These are phyloP conservation scores for Salix purpurea DNA, from an alignment of 345 rosid species.

Conservation along the genomic window DNA sequence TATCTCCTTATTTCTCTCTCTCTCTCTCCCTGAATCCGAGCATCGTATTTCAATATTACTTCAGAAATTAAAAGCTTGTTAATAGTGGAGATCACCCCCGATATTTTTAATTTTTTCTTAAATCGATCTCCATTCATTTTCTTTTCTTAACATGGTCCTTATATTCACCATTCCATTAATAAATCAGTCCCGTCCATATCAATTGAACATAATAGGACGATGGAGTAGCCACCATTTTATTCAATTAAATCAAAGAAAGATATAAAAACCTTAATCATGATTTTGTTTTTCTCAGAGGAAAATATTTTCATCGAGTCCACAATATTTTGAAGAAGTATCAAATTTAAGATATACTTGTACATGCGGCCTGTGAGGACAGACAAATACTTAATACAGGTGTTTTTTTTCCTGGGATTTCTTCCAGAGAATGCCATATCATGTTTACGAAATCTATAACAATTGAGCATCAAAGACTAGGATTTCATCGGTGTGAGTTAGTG, in stretches of 20 bases:
- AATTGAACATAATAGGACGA: not conserved
- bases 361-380: too few species aligned
- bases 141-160: not conserved
- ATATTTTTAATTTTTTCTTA: not conserved
- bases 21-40: too few species aligned
- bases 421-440: too few species aligned
- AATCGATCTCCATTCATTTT: not conserved
- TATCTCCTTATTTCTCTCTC: not conserved
- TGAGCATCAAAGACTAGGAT: too few species aligned
- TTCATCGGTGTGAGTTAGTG: too few species aligned
- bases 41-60: not conserved
- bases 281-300: not conserved
- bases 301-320: too few species aligned
- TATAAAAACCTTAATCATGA: not conserved
- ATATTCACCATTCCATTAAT: not conserved
- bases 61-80: not conserved
- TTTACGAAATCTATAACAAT: too few species aligned
- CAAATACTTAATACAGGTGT: too few species aligned
- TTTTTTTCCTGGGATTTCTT: too few species aligned
- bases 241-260: not conserved
- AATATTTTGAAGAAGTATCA: too few species aligned
- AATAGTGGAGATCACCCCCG: not conserved
- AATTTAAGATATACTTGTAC: too few species aligned
- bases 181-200: not conserved
- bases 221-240: not conserved